A percentile compares a stretch with the other conserved stretches of the same genome.
Evolutionary conservation across 352 stramenopile genomes (phyloP).

Genomic region (Pythium aristosporum): DNA sequence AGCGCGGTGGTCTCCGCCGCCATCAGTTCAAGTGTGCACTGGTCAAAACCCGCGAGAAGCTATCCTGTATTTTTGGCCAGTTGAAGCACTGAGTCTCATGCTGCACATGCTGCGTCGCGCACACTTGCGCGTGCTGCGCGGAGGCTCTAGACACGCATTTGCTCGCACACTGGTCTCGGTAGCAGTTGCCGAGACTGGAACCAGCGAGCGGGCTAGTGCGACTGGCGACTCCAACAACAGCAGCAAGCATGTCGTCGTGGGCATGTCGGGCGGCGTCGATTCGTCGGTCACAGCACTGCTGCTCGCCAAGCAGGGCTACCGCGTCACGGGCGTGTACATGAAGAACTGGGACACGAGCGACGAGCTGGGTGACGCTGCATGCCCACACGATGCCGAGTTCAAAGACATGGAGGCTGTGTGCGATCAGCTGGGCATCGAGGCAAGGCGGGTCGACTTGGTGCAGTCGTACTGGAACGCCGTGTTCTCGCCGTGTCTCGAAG

Average conservation of each 20-base stretch:
- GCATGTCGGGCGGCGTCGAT: conserved; percentile 98
- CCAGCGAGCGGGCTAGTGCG: no score
- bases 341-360: conserved; percentile 98
- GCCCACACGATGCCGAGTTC: conserved; percentile 90
- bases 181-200: no score
- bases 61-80: no score
- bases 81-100: no score
- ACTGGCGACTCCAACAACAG: conserved; percentile 15
- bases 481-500: conserved; percentile 96
- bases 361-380: conserved; percentile 85
- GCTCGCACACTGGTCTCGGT: neutral
- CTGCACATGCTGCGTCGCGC: no score
- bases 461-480: conserved; percentile 98
- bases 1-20: no score
- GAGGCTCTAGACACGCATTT: no score
- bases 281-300: conserved; percentile 95
- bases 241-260: conserved; percentile 90
- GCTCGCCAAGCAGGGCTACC: conserved; percentile 87
- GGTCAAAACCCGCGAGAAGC: no score
- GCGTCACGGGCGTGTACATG: conserved; percentile 98
- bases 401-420: conserved; percentile 93
- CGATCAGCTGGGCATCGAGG: conserved; percentile 88
- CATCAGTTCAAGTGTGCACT: no score
- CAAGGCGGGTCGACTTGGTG: conserved; percentile 89
- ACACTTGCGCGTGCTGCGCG: no score